Evolutionary conservation across 441 rosid species (phyloP).

Genomic region (Populus tomentosa): DNA sequence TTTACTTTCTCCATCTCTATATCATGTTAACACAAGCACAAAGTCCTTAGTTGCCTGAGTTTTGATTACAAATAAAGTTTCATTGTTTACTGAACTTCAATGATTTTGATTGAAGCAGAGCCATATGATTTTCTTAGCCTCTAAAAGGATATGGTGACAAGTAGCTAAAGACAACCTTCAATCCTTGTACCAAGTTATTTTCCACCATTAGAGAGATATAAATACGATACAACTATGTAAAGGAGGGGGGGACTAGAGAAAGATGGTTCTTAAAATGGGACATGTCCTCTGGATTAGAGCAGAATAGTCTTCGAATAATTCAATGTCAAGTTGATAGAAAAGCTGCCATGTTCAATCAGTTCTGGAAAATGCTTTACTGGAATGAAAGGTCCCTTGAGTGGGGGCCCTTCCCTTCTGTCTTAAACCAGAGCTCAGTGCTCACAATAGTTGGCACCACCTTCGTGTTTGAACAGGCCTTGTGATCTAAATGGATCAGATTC

Average conservation of each 20-base stretch:
- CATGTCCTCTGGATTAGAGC: not conserved
- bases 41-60: not conserved
- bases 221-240: no score
- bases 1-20: not conserved
- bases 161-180: no score
- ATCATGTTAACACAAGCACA: not conserved
- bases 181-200: no score
- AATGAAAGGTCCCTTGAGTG: not conserved
- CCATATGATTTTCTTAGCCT: no score
- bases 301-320: conserved; percentile 17
- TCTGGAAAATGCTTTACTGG: not conserved
- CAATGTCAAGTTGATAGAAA: conserved; percentile 13
- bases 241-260: not conserved
- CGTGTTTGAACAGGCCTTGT: not conserved
- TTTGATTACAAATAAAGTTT: not conserved
- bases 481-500: not conserved
- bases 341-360: conserved; percentile 1
- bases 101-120: no score
- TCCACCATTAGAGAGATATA: not conserved
- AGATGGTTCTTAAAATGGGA: conserved; percentile 4
- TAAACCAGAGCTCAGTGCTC: not conserved
- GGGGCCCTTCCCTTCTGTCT: not conserved
- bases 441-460: not conserved
- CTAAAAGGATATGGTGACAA: no score
- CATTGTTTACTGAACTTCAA: not conserved